Base-by-base conservation (phyloP, 2,329 filamentous ascomycete species). In the Verticillium albo-atrum region DNA sequence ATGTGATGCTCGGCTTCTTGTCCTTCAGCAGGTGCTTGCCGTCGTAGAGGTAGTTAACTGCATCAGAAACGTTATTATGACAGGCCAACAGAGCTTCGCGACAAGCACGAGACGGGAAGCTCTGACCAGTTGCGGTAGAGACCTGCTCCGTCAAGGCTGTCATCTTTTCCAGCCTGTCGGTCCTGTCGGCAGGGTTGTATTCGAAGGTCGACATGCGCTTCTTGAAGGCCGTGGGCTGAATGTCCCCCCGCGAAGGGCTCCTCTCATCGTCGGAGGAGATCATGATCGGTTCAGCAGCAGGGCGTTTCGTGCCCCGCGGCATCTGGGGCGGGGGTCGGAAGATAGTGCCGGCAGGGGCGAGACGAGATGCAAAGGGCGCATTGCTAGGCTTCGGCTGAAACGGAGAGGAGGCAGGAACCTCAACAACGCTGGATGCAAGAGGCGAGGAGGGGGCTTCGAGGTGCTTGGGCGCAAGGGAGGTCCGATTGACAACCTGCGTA, bases 371-470 rank as follows among this genome's bases (percentile, higher is more conserved):
- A 27, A 77, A 57, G 30, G 63, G 66, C 20, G 62, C 66, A 58
- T 63, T 63, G 61, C 60, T 47, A 27, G 68, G 58, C 28, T 56
- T 68, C 66, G 58, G 67, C 71, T 70, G 82, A 60, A 88, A 81
- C 2, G 92, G 93, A 1, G 94, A 97, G 3, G 93, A 97, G n/a
- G 91, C 91, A 30, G 89, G 88, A 3, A 97, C 93, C 72, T 97
- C 93, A 59, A 97, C 70, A 20, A 78, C 76, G 27, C 37, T 51
- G 26, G 61, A 57, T n/a, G 73, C 66, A 9, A 77, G 77, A 0
- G 82, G 82, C 7, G 80, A 78, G 26, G 75, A 74, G 52, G 71
- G 37, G 51, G 74, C 35, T 59, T 72, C 53, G 50, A 67, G 54
- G 53, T 64, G 58, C 15, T 61, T 58, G 2, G 68, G 58, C 2